Evolutionary conservation across 2,329 filamentous ascomycete species (phyloP), one percentile per base, ranked within the genome.

Genomic region (Pseudohalonectria lignicola): DNA sequence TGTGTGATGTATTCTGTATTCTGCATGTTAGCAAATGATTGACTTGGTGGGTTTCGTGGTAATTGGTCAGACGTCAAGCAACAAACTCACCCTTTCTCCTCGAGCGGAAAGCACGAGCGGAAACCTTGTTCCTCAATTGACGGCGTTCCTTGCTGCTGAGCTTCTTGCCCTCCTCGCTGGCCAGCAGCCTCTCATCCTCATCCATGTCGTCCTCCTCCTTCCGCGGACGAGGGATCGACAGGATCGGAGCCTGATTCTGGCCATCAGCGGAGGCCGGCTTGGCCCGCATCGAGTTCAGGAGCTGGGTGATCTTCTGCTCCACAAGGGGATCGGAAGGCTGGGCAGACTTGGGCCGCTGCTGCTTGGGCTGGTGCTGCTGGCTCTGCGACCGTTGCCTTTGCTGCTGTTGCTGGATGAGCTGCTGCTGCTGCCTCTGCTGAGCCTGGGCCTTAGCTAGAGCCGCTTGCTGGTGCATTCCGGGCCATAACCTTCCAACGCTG

Each of bases 151-250:
- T 96, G 69, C 86, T 94, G 62, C 81, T 92, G n/a, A 98, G 74
- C 69, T 95, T 95, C 79, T 98, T 98, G 52, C 90, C 92, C 63
- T 95, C 90, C 53, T 98, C 92, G 43, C 87, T 95, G n/a, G 86
- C 86, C 17, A 95, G 70, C 9, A 95, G 70, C 48, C 86, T 76
- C 69, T 96, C 92, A 51, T 96, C 92, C 59, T 95, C 90, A 50
- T 98, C 92, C 90, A 98, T 96, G 38, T 96, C 90, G 44, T 95
- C 88, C 52, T 96, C 88, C 32, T 95, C 87, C 71, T 96, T 96
- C 71, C 81, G 88, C 45, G 75, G 63, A 45, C 80, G 81, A 36
- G 81, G 69, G 7, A 19, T 28, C 12, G 30, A 28, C 15, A 36
- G 5, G 13, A 26, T 31, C 2, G 33, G 33, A 15, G 20, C 21